phyloP scores from a whole-genome alignment of 768 basidiomycete genomes.

The Macrolepiota albuminosa region DNA sequence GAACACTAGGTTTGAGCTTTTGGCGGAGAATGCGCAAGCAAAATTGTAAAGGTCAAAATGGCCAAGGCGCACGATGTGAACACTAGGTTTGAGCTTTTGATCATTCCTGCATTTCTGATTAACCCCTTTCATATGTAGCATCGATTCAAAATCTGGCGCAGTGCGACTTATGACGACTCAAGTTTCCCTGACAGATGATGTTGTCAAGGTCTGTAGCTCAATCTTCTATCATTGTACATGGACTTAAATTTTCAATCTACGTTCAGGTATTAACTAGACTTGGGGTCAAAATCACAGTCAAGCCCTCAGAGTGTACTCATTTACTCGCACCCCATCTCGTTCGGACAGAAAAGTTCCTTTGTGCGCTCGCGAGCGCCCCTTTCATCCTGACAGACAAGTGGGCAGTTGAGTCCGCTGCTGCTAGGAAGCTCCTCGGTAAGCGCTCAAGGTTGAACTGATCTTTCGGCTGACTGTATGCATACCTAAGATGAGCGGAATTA shows the following conservation, averaged over 20 bases:
- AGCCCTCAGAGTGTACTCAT: conserved; percentile 72
- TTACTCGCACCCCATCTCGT: conserved; percentile 64
- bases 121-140: background rate
- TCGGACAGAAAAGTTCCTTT: conserved; percentile 86
- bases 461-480: background rate
- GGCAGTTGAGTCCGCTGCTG: conserved; percentile 56
- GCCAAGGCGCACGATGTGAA: conserved; percentile 14
- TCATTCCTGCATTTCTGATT: background rate
- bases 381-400: conserved; percentile 64
- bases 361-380: conserved; percentile 61
- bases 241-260: background rate
- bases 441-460: conserved; percentile 9
- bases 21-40: conserved; percentile 6
- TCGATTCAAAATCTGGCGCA: conserved; percentile 7
- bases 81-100: conserved; percentile 3
- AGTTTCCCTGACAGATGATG: conserved; percentile 49
- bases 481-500: conserved; percentile 58
- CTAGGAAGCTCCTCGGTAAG: conserved; percentile 61
- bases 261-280: conserved; percentile 55
- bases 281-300: conserved; percentile 60
- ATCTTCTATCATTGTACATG: background rate
- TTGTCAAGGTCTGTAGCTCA: conserved; percentile 46
- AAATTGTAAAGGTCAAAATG: conserved; percentile 12
- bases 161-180: conserved; percentile 68
- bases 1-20: conserved; percentile 8